A percentile compares a stretch with the other conserved stretches of the same genome.
phyloP scores from a whole-genome alignment of 148 eudicot species.

The Cornus suecica region DNA sequence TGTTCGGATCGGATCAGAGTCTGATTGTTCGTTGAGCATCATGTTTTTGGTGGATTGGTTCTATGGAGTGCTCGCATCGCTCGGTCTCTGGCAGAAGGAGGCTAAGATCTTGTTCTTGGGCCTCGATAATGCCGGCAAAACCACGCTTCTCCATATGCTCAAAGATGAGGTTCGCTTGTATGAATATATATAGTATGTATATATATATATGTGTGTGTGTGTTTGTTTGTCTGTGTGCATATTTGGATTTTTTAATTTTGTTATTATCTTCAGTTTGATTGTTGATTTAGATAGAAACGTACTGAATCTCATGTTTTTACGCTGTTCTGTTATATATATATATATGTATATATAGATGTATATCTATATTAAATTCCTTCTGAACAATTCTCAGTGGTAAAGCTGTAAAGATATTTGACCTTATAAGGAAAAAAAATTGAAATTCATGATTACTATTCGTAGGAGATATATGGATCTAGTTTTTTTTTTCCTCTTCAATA shows the following conservation, averaged over 20 bases:
- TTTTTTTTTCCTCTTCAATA: too few relatives aligned
- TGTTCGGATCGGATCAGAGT: background rate
- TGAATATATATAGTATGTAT: background rate
- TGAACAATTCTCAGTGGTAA: too few relatives aligned
- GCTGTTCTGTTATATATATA: background rate
- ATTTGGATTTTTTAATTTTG: background rate
- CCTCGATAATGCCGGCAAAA: slow-evolving; percentile 55
- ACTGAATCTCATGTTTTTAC: background rate
- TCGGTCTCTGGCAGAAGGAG: slow-evolving; percentile 46
- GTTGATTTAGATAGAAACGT: background rate
- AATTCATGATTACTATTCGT: too few relatives aligned
- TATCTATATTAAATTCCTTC: too few relatives aligned
- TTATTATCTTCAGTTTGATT: background rate
- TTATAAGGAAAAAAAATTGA: too few relatives aligned
- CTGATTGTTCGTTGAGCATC: background rate
- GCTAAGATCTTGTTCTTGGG: slow-evolving; percentile 50
- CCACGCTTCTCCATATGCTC: slow-evolving; percentile 54
- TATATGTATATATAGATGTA: too few relatives aligned
- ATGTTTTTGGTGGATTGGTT: slow-evolving; percentile 60
- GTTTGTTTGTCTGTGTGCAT: background rate
- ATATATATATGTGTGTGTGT: background rate
- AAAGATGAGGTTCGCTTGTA: slow-evolving; percentile 41
- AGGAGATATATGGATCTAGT: too few relatives aligned
- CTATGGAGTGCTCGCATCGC: slow-evolving; percentile 43
- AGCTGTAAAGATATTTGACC: too few relatives aligned